These are phyloP conservation scores for Xylariomycetidae sp. DNA, from an alignment of 2,329 filamentous ascomycete genomes.

Conservation along the genomic window DNA sequence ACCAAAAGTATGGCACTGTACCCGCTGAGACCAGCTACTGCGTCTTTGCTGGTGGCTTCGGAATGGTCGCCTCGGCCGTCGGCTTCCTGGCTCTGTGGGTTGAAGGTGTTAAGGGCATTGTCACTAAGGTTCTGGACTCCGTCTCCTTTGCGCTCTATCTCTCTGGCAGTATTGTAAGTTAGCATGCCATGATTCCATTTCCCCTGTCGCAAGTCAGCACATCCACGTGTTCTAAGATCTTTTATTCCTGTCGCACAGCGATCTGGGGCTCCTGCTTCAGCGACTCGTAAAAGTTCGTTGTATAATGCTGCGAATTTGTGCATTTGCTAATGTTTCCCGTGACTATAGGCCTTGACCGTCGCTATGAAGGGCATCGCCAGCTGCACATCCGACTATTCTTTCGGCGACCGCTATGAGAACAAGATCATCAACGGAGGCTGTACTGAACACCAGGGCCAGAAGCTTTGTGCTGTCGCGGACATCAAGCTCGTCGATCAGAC, in stretches of 20 bases:
- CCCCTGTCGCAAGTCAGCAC: neutral
- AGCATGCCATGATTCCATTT: neutral
- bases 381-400: conserved; percentile 1
- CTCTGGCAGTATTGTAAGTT: neutral
- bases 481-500: conserved; percentile 4
- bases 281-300: too few species aligned
- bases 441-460: neutral
- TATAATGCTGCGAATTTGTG: too few species aligned
- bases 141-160: conserved; percentile 1
- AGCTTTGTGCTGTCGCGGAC: too few species aligned
- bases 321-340: too few species aligned
- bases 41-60: conserved; percentile 3
- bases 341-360: neutral
- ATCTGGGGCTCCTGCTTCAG: too few species aligned
- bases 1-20: conserved; percentile 2
- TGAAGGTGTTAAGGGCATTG: neutral
- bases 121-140: conserved; percentile 2
- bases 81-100: conserved; percentile 4
- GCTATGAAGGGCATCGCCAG: conserved; percentile 1
- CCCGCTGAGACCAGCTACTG: conserved; percentile 5
- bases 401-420: conserved; percentile 1
- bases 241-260: neutral
- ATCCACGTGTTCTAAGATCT: neutral
- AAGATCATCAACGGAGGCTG: conserved; percentile 8
- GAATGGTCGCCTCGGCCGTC: conserved; percentile 2